phyloP scores from a whole-genome alignment of 306 rosid species.

The Casuarina equisetifolia region DNA sequence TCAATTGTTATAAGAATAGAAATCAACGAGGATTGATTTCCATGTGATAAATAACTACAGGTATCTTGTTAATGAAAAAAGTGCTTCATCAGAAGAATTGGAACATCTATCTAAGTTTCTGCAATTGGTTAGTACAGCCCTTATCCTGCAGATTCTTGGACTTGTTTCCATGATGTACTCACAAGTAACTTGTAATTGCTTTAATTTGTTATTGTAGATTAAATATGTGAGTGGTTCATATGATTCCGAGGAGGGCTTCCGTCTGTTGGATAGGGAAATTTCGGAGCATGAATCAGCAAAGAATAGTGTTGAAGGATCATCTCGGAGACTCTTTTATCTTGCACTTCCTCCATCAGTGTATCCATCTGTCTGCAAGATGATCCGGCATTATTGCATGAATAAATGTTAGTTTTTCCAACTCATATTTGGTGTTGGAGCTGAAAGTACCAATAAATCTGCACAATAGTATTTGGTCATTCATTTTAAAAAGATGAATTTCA shows the following conservation, averaged over 20 bases:
- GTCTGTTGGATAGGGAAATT: constrained; percentile 76
- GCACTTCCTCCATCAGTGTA: constrained; percentile 99
- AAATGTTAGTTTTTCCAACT: constrained; percentile 58
- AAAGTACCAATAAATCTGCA: neutral
- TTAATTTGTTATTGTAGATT: constrained; percentile 48
- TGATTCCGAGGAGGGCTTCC: constrained; percentile 77
- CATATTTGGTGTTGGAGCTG: constrained; percentile 21
- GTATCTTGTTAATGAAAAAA: constrained; percentile 61
- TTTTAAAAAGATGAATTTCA: neutral
- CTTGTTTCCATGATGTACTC: neutral
- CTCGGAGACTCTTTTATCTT: constrained; percentile 91
- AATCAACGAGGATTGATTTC: constrained; percentile 23
- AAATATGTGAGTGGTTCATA: constrained; percentile 88
- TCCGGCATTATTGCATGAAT: constrained; percentile 73
- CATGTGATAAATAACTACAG: constrained; percentile 51
- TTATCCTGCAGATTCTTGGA: constrained; percentile 20
- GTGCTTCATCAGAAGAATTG: constrained; percentile 48
- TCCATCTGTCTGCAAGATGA: constrained; percentile 95
- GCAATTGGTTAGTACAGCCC: constrained; percentile 68
- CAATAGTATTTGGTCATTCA: neutral
- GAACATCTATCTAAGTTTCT: constrained; percentile 60
- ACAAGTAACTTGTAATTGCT: constrained; percentile 10
- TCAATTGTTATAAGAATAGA: constrained; percentile 17
- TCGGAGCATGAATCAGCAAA: constrained; percentile 58
- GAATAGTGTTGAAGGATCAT: constrained; percentile 57